These are phyloP conservation scores for Corylus avellana DNA, from an alignment of 306 rosid species.

Conservation along the genomic window DNA sequence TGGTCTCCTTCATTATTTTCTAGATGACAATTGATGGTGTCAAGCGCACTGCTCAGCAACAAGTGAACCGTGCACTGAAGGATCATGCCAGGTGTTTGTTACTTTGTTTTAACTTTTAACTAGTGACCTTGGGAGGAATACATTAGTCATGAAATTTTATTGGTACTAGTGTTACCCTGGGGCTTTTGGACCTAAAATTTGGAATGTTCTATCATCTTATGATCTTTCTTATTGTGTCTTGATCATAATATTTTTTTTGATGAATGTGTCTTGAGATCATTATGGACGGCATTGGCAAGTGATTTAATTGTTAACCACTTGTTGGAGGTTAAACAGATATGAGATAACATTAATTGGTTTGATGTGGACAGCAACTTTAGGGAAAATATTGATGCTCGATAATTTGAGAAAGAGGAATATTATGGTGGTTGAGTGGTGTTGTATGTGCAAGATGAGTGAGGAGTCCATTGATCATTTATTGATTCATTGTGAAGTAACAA, in stretches of 20 bases:
- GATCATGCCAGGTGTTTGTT: constrained; percentile 71
- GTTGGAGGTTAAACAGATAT: neutral
- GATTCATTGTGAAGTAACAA: too few relatives aligned
- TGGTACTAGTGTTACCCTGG: neutral
- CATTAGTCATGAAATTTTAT: neutral
- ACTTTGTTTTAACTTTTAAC: constrained; percentile 7
- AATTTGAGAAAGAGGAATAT: too few relatives aligned
- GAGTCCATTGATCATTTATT: too few relatives aligned
- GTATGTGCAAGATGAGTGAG: too few relatives aligned
- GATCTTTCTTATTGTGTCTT: neutral
- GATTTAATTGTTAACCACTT: neutral
- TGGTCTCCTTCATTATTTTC: constrained; percentile 37
- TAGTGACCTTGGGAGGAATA: neutral
- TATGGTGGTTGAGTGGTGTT: too few relatives aligned
- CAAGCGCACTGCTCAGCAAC: constrained; percentile 95
- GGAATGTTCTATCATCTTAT: neutral
- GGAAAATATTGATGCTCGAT: too few relatives aligned
- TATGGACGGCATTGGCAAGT: neutral
- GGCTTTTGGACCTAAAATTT: neutral
- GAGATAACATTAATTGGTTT: too few relatives aligned
- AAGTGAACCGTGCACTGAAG: constrained; percentile 88
- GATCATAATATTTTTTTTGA: too few relatives aligned
- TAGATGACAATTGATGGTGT: constrained; percentile 89
- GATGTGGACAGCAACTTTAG: too few relatives aligned
- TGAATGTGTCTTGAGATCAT: too few relatives aligned